A percentile compares a stretch with the other conserved stretches of the same genome.
Conservation (phyloP, 2,329 filamentous ascomycete genomes). For the Botrytis medusae region DNA sequence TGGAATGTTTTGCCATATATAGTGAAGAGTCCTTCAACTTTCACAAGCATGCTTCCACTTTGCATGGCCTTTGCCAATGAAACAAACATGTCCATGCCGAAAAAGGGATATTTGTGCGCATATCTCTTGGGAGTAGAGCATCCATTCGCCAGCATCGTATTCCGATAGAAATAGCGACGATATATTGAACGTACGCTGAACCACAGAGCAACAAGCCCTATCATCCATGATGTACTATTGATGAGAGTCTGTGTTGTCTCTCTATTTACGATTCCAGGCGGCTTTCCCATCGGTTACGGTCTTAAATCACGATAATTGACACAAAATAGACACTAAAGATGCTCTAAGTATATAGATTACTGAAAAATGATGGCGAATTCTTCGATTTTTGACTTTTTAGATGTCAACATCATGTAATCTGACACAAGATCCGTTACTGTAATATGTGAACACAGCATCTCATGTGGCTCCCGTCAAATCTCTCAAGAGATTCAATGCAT, state of each 20-base stretch:
- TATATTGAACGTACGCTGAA: neutral
- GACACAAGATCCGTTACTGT: no score
- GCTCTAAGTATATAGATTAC: no score
- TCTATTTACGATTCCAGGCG: no score
- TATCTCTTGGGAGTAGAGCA: neutral
- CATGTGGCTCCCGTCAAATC: no score
- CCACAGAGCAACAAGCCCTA: neutral
- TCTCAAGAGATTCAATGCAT: no score
- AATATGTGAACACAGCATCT: no score
- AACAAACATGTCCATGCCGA: neutral
- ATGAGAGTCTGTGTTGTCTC: neutral
- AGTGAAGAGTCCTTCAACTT: conserved; percentile 4
- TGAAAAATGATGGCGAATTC: no score
- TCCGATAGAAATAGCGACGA: neutral
- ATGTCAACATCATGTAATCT: no score
- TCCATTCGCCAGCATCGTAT: neutral
- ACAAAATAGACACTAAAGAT: no score
- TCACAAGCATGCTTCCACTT: conserved; percentile 3
- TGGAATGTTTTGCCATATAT: conserved; percentile 19
- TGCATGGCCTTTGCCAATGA: neutral
- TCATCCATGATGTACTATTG: neutral
- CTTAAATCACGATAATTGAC: no score
- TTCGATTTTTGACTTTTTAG: no score
- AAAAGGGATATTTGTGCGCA: neutral
- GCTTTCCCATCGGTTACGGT: no score